Evolutionary conservation across 2,329 filamentous ascomycete genomes (phyloP).

Genomic region (Hymenoscyphus albidus): DNA sequence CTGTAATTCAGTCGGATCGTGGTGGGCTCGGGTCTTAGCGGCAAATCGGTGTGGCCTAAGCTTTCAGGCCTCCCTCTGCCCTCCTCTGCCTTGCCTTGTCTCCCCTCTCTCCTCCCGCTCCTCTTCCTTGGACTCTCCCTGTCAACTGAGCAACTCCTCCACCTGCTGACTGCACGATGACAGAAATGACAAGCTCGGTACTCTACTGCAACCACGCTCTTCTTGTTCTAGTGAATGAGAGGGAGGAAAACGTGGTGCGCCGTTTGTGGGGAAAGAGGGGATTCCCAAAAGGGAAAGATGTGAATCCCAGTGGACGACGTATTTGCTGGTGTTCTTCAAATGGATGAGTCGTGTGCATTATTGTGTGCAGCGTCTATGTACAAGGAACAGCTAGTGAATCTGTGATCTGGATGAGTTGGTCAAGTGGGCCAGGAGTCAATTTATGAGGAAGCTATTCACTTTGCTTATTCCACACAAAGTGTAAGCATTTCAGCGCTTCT

Average conservation of each 20-base stretch:
- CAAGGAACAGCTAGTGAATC: neutral
- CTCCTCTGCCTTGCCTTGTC: too few species aligned
- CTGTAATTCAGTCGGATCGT: neutral
- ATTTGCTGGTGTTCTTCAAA: neutral
- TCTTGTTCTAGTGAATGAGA: neutral
- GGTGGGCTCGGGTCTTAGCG: neutral
- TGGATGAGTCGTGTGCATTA: neutral
- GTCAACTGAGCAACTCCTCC: too few species aligned
- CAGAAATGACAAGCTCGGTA: neutral
- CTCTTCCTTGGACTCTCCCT: too few species aligned
- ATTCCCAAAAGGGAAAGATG: neutral
- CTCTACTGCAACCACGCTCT: neutral
- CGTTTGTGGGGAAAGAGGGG: neutral
- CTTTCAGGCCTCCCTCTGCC: too few species aligned
- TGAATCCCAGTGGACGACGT: neutral
- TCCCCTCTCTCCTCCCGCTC: too few species aligned
- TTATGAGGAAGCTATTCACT: neutral
- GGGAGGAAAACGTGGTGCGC: neutral
- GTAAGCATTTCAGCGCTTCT: neutral
- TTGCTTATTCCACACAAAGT: neutral
- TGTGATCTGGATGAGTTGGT: neutral
- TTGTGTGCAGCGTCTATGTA: neutral
- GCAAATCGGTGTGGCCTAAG: neutral
- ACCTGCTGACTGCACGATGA: neutral
- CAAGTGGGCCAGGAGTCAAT: neutral